phyloP scores from a whole-genome alignment of 768 basidiomycete species.

The Suillus weaverae region DNA sequence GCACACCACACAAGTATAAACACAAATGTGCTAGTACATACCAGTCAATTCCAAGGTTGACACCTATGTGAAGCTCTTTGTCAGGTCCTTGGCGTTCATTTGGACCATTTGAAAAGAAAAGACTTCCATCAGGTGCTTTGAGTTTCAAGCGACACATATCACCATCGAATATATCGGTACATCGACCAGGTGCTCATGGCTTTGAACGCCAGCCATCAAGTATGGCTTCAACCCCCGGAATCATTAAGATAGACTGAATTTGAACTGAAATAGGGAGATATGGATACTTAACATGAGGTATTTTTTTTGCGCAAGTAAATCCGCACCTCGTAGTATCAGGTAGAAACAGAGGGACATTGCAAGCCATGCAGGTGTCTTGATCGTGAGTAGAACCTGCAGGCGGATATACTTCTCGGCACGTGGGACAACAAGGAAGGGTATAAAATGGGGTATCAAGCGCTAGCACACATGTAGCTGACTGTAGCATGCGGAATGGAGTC shows the following conservation, averaged over 20 bases:
- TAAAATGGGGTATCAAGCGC: constrained; percentile 18
- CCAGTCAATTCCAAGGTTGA: constrained; percentile 34
- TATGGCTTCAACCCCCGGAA: constrained; percentile 27
- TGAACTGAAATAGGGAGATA: constrained; percentile 10
- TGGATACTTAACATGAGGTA: constrained; percentile 7
- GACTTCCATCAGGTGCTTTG: constrained; percentile 22
- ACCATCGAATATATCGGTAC: constrained; percentile 31
- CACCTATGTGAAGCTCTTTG: constrained; percentile 30
- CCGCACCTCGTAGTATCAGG: constrained; percentile 18
- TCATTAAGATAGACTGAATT: constrained; percentile 11
- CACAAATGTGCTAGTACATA: constrained; percentile 12
- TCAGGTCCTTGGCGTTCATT: constrained; percentile 10
- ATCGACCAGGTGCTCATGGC: constrained; percentile 10
- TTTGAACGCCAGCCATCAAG: constrained; percentile 18
- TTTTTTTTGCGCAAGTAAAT: neutral
- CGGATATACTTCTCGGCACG: neutral
- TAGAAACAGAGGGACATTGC: constrained; percentile 40
- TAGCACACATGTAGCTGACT: constrained; percentile 15
- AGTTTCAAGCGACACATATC: constrained; percentile 21
- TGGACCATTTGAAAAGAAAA: constrained; percentile 27
- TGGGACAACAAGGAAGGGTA: neutral
- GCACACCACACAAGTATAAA: neutral
- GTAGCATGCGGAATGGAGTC: constrained; percentile 19
- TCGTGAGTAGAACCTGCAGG: neutral
- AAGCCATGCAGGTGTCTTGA: constrained; percentile 28